Base-by-base conservation (phyloP, 108 stramenopile genomes). In the Cyclotella baltica region DNA sequence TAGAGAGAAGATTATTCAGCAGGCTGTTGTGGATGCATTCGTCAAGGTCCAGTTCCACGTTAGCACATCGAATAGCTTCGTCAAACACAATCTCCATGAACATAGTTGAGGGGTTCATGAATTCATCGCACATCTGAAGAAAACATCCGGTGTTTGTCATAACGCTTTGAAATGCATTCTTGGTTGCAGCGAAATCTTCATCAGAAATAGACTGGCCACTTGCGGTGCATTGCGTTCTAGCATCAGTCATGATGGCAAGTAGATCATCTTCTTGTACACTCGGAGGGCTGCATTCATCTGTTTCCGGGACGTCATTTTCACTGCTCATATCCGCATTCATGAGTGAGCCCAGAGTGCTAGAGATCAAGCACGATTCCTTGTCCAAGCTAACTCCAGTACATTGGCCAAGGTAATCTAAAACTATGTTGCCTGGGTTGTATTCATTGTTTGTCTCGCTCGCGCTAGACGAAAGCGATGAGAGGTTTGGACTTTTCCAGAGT, bases 311-410 rank as follows among this genome's bases (percentile, higher is more conserved):
- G 27, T 36, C 38, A 71, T 27, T 15, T 2, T 34, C 20, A 22
- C 6, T 28, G 27, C 35, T 62, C 31, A 0, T 29, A 29, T 51
- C 67, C 66, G 40, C 59, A 6, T 23, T 58, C 59, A 62, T 62
- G 27, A 77, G 50, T 11, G 67, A 47, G n/a, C 36, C 47, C 10
- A 69, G 20, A 20, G 76, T 69, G 34, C 31, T 62, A 8, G 67
- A 62, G 23, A 77, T 59, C 31, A 77, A 46, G 35, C 76, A 77
- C 6, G 67, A 34, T 15, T 77, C 76, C 25, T 35, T 69, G 47
- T 70, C 76, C 28, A 77, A 23, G n/a, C 51, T 36, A n/a, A 65
- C 67, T n/a, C 23, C 67, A 0, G 76, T 40, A 35, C 76, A 77
- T 33, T 58, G 34, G 19, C 46, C 31, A 33, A 77, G 31, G 57